Evolutionary conservation across 2,329 filamentous ascomycete genomes (phyloP), one percentile per base, ranked within the genome.

Genomic region (Penicillium sp.): DNA sequence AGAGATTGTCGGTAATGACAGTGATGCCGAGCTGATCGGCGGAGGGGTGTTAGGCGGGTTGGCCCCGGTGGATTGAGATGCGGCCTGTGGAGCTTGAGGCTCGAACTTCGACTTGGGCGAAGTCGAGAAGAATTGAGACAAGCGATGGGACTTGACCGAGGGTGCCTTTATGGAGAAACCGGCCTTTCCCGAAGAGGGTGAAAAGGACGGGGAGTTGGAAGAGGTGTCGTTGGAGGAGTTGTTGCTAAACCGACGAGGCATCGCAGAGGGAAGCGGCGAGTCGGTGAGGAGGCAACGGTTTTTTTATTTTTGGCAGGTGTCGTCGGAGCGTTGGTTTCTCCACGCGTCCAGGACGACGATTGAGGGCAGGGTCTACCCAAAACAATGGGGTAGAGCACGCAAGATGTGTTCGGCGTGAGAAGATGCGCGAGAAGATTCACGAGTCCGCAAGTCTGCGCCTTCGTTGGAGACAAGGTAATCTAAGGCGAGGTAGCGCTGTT

Each of bases 1-100:
- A 37, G 89, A 95, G 65, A 97, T 96, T 46, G 87, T 92, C 33
- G 92, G 92, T 62, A 96, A 77, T 42, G 89, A 88, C 56, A 91
- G 75, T 50, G 87, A 85, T 37, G 89, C 80, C 50, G 83, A 81
- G 56, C 83, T 84, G 64, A 89, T 86, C 54, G 83, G 80, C 50
- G 81, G 79, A 35, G 83, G 59, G 29, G 60, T 53, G 79, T 44
- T 81, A 76, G 44, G 70, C 68, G 61, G 66, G 63, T 57, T 74
- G 66, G 52, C 77, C 69, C 86, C 78, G 42, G 89, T 80, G 52
- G 83, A 80, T 62, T 87, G 83, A 64, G 88, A 80, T 44, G 83
- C 79, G 50, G 82, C 78, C 44, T 78, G 75, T 54, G 76, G 75
- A 55, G 66, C 64, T 59, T 71, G 68, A 50, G 64, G 54, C 60